Conservation (phyloP, 306 rosid genomes). For the Pterocarpus macrocarpus region DNA sequence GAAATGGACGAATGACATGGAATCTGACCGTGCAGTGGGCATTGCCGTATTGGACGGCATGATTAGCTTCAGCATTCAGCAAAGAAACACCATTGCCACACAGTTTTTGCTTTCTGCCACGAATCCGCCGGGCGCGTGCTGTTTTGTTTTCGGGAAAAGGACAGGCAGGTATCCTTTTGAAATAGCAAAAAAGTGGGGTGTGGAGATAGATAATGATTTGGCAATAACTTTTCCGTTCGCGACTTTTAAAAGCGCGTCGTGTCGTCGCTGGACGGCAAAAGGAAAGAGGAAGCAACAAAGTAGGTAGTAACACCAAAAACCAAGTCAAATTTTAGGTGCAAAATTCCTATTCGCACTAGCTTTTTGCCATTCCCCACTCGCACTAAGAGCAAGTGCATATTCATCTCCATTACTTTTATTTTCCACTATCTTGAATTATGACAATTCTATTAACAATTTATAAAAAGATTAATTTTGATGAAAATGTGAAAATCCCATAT, state of each 20-base stretch:
- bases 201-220: neutral
- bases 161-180: neutral
- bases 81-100: neutral
- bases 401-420: neutral
- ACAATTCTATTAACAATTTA: neutral
- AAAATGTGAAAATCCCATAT: too few species aligned
- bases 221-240: neutral
- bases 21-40: too few species aligned
- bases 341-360: neutral
- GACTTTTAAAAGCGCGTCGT: slow-evolving; percentile 15
- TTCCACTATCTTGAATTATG: neutral
- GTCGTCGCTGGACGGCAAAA: slow-evolving; percentile 27
- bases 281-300: neutral
- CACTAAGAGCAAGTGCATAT: neutral
- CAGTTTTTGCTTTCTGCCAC: neutral
- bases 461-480: too few species aligned
- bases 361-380: neutral
- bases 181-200: neutral
- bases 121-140: neutral
- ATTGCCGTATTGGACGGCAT: too few species aligned
- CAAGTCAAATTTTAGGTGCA: slow-evolving; percentile 9
- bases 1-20: too few species aligned
- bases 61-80: too few species aligned
- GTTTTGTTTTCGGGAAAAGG: neutral
- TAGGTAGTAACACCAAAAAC: neutral